phyloP scores from a whole-genome alignment of 768 basidiomycete species.

The Suillus americanus region DNA sequence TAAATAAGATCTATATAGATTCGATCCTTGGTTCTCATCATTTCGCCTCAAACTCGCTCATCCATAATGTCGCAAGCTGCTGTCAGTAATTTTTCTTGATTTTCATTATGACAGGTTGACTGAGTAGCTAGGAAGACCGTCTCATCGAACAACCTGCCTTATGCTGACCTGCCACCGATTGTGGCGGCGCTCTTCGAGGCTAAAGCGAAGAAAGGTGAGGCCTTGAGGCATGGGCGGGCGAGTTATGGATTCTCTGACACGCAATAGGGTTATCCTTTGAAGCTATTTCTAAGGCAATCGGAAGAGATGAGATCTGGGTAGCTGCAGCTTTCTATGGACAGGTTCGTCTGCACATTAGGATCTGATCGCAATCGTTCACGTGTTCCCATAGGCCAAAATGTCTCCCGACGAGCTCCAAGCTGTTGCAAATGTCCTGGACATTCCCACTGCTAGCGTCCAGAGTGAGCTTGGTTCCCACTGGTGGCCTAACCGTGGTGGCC shows the following conservation, averaged over 20 bases:
- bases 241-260: background rate
- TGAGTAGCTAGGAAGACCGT: slow-evolving; percentile 33
- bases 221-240: background rate
- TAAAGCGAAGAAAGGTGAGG: slow-evolving; percentile 62
- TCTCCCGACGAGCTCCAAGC: slow-evolving; percentile 55
- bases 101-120: background rate
- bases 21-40: slow-evolving; percentile 5
- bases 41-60: background rate
- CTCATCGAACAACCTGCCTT: slow-evolving; percentile 42
- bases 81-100: slow-evolving; percentile 26
- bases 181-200: slow-evolving; percentile 55
- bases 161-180: slow-evolving; percentile 52
- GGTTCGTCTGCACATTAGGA: slow-evolving; percentile 34
- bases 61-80: slow-evolving; percentile 37
- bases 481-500: slow-evolving; percentile 70
- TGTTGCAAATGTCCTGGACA: slow-evolving; percentile 49
- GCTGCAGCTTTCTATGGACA: slow-evolving; percentile 83
- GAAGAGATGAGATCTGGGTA: slow-evolving; percentile 79
- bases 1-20: slow-evolving; percentile 13
- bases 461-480: slow-evolving; percentile 59
- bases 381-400: slow-evolving; percentile 59
- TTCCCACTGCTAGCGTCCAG: slow-evolving; percentile 40
- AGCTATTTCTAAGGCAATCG: slow-evolving; percentile 61
- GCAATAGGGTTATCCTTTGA: slow-evolving; percentile 65
- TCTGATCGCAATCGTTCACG: slow-evolving; percentile 1